These are phyloP conservation scores for Annulohypoxylon stygium DNA, from an alignment of 495 filamentous ascomycete genomes.

Conservation along the genomic window DNA sequence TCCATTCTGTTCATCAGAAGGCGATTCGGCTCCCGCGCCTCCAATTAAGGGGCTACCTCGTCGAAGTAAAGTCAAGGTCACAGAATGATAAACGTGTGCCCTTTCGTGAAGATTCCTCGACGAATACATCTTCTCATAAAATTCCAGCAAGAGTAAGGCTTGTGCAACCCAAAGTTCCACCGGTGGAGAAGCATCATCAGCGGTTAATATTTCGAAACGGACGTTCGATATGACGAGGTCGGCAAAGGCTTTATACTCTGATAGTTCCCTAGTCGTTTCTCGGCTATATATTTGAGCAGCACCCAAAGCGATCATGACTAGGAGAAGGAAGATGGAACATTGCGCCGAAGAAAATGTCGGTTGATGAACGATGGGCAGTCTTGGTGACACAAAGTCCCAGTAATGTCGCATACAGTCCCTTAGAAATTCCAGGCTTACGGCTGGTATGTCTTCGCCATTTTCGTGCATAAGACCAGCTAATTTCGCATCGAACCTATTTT, in stretches of 20 bases:
- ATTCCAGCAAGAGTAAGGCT: slow-evolving; percentile 86
- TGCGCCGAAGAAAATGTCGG: slow-evolving; percentile 90
- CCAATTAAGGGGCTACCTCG: slow-evolving; percentile 93
- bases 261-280: slow-evolving; percentile 75
- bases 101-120: slow-evolving; percentile 90
- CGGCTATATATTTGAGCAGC: slow-evolving; percentile 86
- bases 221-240: slow-evolving; percentile 87
- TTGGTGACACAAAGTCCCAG: slow-evolving; percentile 93
- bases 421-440: slow-evolving; percentile 88
- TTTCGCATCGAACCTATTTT: slow-evolving; percentile 75
- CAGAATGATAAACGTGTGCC: slow-evolving; percentile 96
- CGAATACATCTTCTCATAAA: slow-evolving; percentile 97
- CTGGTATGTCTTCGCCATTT: slow-evolving; percentile 74
- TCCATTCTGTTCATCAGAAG: slow-evolving; percentile 78
- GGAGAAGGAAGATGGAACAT: slow-evolving; percentile 81
- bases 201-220: slow-evolving; percentile 87
- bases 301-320: slow-evolving; percentile 91
- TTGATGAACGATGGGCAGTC: slow-evolving; percentile 92
- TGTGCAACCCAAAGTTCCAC: slow-evolving; percentile 97
- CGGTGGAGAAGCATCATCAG: slow-evolving; percentile 87
- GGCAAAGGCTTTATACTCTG: slow-evolving; percentile 80
- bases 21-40: slow-evolving; percentile 87
- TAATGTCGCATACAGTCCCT: slow-evolving; percentile 92
- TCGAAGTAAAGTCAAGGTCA: slow-evolving; percentile 91
- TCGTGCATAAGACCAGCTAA: slow-evolving; percentile 81